Percentiles rank a stretch among this genome's conserved stretches.
Conservation (phyloP, 495 filamentous ascomycete species). For the Annulohypoxylon nitens region DNA sequence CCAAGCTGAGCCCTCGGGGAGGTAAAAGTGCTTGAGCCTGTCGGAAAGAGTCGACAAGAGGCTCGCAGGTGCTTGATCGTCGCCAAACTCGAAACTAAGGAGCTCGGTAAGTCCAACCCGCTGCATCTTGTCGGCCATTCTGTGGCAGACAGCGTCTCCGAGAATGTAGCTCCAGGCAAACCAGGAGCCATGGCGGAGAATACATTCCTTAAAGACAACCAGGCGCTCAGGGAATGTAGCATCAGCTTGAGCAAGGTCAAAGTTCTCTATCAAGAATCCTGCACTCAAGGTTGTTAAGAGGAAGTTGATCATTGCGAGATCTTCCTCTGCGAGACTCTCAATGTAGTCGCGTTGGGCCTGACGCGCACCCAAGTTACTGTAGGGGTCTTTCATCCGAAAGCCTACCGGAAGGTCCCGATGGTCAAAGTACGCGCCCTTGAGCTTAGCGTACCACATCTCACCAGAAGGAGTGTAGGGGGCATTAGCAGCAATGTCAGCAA, state of each 20-base stretch:
- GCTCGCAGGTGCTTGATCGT: neutral
- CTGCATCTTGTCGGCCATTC: neutral
- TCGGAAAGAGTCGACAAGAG: neutral
- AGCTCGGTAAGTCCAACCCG: conserved; percentile 13
- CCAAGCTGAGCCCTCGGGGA: too few species aligned
- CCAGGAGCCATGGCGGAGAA: conserved; percentile 46
- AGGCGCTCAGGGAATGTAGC: conserved; percentile 8
- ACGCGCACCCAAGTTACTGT: conserved; percentile 41
- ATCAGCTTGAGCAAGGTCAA: neutral
- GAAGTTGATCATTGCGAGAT: conserved; percentile 44
- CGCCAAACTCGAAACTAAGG: conserved; percentile 23
- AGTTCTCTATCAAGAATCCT: neutral
- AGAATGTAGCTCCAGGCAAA: conserved; percentile 27
- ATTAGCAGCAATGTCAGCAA: conserved; percentile 40
- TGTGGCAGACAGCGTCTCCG: neutral
- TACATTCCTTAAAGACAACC: conserved; percentile 36
- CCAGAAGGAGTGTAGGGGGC: neutral
- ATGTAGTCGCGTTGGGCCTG: conserved; percentile 41
- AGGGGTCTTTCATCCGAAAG: conserved; percentile 31
- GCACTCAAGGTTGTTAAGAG: conserved; percentile 21
- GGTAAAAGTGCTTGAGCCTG: too few species aligned
- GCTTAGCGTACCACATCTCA: neutral
- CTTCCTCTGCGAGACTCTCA: conserved; percentile 23
- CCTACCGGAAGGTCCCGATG: neutral
- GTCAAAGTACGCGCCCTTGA: conserved; percentile 5